Percentiles rank a stretch among this genome's conserved stretches.
Evolutionary conservation across 2,329 filamentous ascomycete genomes (phyloP).

Genomic region (Colletotrichum siamense): DNA sequence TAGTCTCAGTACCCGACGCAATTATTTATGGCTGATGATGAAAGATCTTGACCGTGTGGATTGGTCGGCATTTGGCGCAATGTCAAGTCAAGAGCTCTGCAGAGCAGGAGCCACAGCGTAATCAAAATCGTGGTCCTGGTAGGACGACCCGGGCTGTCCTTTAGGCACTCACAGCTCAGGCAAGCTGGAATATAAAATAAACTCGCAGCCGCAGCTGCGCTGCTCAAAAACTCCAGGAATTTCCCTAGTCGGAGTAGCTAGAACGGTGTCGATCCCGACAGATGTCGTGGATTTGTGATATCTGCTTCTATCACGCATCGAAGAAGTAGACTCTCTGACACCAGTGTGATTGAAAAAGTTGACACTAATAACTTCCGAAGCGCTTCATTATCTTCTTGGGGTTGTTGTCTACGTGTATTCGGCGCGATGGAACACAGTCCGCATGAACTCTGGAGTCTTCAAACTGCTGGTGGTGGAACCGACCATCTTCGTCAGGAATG

Average conservation of each 20-base stretch:
- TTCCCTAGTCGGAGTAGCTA: too few species aligned
- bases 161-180: background rate
- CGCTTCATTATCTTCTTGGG: background rate
- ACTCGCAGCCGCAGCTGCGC: too few species aligned
- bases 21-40: fast-evolving
- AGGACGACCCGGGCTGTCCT: background rate
- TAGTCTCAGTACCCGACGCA: too few species aligned
- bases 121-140: fast-evolving
- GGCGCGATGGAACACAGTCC: fast-evolving
- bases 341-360: too few species aligned
- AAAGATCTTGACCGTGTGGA: fast-evolving
- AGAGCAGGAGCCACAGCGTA: background rate
- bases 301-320: fast-evolving
- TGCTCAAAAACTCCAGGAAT: too few species aligned
- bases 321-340: background rate
- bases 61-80: background rate
- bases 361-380: too few species aligned
- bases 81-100: background rate
- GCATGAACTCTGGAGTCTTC: background rate
- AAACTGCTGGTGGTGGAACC: background rate
- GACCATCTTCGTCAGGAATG: background rate
- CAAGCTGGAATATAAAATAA: background rate
- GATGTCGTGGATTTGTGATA: too few species aligned
- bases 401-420: background rate
- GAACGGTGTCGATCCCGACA: too few species aligned